A percentile compares a stretch with the other conserved stretches of the same genome.
These are phyloP conservation scores for Dictyostelium citrinum DNA, from an alignment of 78 protist genomes.

Conservation along the genomic window DNA sequence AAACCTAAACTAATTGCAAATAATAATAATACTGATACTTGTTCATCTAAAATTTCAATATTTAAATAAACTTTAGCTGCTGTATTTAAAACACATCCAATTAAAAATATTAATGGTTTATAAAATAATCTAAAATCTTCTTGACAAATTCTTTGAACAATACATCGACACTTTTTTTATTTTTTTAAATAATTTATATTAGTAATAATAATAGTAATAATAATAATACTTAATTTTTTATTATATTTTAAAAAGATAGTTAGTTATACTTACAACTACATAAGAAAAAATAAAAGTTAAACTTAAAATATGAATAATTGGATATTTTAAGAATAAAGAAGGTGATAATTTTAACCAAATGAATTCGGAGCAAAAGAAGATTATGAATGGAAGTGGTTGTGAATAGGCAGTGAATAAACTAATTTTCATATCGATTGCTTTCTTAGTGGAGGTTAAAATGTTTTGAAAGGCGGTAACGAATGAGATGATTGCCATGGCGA, in stretches of 20 bases:
- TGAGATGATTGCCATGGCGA: constrained; percentile 7
- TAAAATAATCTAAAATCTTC: constrained; percentile 76
- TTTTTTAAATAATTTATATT: not conserved
- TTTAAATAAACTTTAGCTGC: not conserved
- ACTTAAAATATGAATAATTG: constrained; percentile 37
- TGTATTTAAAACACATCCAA: constrained; percentile 11
- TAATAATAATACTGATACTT: not conserved
- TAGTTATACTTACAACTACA: constrained; percentile 38
- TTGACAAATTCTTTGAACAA: constrained; percentile 66
- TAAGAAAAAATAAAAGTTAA: constrained; percentile 62
- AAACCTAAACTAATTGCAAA: constrained; percentile 23
- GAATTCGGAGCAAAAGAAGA: constrained; percentile 15
- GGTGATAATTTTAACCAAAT: constrained; percentile 61
- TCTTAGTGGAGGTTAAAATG: not conserved
- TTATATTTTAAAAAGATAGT: too few relatives aligned
- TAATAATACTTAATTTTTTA: too few relatives aligned
- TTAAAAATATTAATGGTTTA: constrained; percentile 63
- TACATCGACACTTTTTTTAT: constrained; percentile 47
- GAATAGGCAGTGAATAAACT: constrained; percentile 46
- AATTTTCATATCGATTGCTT: constrained; percentile 45
- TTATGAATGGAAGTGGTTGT: constrained; percentile 55
- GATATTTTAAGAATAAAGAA: not conserved
- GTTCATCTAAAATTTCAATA: not conserved
- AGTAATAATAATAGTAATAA: too few relatives aligned
- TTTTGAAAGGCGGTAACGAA: constrained; percentile 7